phyloP scores from a whole-genome alignment of 768 basidiomycete species.

The Omphalotus guepiniiformis region DNA sequence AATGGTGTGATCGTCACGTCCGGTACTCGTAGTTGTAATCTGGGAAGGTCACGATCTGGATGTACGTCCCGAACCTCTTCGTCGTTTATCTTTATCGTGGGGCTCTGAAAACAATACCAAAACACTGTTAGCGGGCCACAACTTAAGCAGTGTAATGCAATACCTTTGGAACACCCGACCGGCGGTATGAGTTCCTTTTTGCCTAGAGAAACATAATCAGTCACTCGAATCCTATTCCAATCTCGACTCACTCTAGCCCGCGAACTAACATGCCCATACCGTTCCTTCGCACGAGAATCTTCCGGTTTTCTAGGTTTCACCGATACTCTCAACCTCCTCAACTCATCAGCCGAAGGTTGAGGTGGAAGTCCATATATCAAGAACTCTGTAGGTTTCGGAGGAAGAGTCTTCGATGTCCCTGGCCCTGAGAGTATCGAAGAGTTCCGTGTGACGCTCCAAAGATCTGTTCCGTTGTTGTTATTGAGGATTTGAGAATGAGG shows the following conservation, averaged over 20 bases:
- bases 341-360: slow-evolving; percentile 6
- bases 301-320: neutral
- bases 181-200: too few species aligned
- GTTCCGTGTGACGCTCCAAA: too few species aligned
- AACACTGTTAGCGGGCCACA: too few species aligned
- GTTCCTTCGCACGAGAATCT: slow-evolving; percentile 1
- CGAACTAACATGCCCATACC: slow-evolving; percentile 1
- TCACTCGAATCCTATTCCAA: too few species aligned
- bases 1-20: neutral
- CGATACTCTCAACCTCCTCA: neutral
- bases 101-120: too few species aligned
- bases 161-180: too few species aligned
- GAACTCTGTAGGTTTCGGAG: neutral
- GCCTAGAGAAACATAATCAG: too few species aligned
- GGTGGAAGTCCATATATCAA: slow-evolving; percentile 6
- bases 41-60: too few species aligned
- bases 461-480: too few species aligned
- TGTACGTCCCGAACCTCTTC: too few species aligned
- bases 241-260: neutral
- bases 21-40: too few species aligned
- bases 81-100: neutral
- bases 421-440: neutral
- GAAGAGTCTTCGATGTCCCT: neutral
- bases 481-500: neutral
- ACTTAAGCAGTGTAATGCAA: too few species aligned